Evolutionary conservation across 306 rosid genomes (phyloP), one percentile per base, ranked within the genome.

Genomic region (Fragaria ananassa): DNA sequence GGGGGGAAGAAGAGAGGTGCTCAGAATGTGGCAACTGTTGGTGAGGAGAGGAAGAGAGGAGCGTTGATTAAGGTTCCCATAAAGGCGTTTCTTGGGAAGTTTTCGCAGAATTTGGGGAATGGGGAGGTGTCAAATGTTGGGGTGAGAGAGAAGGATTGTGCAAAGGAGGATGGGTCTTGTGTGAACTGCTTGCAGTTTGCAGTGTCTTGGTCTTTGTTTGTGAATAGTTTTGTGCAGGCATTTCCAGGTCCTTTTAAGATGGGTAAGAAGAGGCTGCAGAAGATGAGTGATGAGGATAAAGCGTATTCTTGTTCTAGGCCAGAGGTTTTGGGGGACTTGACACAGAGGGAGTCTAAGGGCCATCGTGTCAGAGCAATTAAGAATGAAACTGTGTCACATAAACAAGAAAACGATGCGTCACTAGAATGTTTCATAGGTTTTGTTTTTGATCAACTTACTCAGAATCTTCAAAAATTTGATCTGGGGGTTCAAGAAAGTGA

Each of bases 131-230:
- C 79, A 1, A 60, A 66, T 37, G 39, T 49, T 10, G 81, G 77
- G 53, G 50, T 69, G 66, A 82, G 80, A 66, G 88, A 76, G 80
- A 79, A 34, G 81, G 87, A 81, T 71, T 72, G 46, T 41, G 84
- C 64, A 56, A 87, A 88, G 81, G 94, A 87, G 67, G 85, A 89
- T 44, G 96, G 78, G 7, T 82, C 96, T 71, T 91, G 93, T 78
- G 79, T 79, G 68, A 89, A 96, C 81, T 96, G 98, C 84, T 80
- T 93, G 88, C 85, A 86, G 64, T 96, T 88, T 92, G 90, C 93
- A 4, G 88, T 88, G 60, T 74, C 89, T 72, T 92, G 96, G 98
- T 89, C 97, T 51, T 77, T 93, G 84, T 60, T 93, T 74, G 86
- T 91, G 79, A 89, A 80, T 77, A 88, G 86, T 42, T 87, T 91